Percentiles rank a stretch among this genome's conserved stretches.
phyloP scores from a whole-genome alignment of 129 eudicot species.

The Lactuca saligna region DNA sequence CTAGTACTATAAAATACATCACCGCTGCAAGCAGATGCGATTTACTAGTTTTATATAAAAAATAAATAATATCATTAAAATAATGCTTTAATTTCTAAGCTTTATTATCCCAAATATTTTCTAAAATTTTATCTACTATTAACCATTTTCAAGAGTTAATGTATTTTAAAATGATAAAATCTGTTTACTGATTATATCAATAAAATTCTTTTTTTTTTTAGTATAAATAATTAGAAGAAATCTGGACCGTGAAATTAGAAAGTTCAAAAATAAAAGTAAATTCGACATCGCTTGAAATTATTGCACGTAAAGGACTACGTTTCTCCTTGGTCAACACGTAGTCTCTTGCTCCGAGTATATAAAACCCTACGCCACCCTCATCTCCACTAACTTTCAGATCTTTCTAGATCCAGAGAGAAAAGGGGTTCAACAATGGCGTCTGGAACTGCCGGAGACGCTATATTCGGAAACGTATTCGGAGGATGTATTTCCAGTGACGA shows the following conservation, averaged over 20 bases:
- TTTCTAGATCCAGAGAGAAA: slow-evolving; percentile 29
- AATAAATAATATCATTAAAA: too few relatives aligned
- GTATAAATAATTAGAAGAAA: not conserved
- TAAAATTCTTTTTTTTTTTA: too few relatives aligned
- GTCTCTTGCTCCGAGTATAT: slow-evolving; percentile 1
- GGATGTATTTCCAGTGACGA: slow-evolving; percentile 51
- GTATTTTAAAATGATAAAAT: too few relatives aligned
- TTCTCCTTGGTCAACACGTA: slow-evolving; percentile 30
- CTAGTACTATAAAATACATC: too few relatives aligned
- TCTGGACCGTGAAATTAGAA: not conserved
- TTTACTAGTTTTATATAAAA: too few relatives aligned
- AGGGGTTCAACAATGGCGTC: slow-evolving; percentile 37
- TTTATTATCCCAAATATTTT: too few relatives aligned
- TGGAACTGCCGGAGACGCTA: slow-evolving; percentile 43
- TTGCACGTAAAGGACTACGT: slow-evolving; percentile 25
- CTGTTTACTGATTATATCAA: too few relatives aligned
- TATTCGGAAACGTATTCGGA: slow-evolving; percentile 30
- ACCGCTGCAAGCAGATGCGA: too few relatives aligned
- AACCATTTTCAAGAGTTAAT: too few relatives aligned
- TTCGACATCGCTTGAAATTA: slow-evolving; percentile 1
- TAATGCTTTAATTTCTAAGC: too few relatives aligned
- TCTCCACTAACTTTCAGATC: slow-evolving; percentile 25
- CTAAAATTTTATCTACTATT: too few relatives aligned
- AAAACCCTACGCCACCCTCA: not conserved
- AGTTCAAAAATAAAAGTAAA: not conserved